Percentiles rank a stretch among this genome's conserved stretches.
Evolutionary conservation across 1,284 basidiomycete genomes (phyloP).

Genomic region (Ustilago curta): DNA sequence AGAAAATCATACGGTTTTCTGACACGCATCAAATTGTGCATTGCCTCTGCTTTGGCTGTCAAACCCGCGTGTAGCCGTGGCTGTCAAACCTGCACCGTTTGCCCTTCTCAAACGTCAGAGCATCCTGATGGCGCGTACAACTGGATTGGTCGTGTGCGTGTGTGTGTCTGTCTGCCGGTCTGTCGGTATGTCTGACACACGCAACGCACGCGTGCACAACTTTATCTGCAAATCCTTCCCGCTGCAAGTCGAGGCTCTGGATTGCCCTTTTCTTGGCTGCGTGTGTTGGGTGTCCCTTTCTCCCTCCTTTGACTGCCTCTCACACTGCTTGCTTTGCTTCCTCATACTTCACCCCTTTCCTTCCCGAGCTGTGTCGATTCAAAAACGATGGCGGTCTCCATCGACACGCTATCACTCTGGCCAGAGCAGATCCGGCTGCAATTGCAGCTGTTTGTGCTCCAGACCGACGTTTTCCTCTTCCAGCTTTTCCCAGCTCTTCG

Average conservation of each 20-base stretch:
- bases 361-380: neutral
- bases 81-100: too few species aligned
- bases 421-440: constrained; percentile 17
- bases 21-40: too few species aligned
- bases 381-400: neutral
- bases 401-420: constrained; percentile 1
- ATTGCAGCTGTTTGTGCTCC: constrained; percentile 33
- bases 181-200: too few species aligned
- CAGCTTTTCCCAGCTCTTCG: constrained; percentile 30
- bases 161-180: too few species aligned
- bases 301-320: neutral
- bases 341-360: neutral
- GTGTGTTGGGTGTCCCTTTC: neutral
- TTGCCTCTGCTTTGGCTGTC: too few species aligned
- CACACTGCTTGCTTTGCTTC: neutral
- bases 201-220: too few species aligned
- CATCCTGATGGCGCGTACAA: too few species aligned
- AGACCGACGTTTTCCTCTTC: constrained; percentile 42
- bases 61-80: too few species aligned
- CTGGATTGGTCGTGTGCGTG: too few species aligned
- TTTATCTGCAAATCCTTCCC: too few species aligned
- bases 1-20: too few species aligned
- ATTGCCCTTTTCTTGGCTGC: neutral
- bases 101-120: too few species aligned
- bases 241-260: neutral